Evolutionary conservation across 2,329 filamentous ascomycete genomes (phyloP).

Genomic region (Colletotrichum endophyticum): DNA sequence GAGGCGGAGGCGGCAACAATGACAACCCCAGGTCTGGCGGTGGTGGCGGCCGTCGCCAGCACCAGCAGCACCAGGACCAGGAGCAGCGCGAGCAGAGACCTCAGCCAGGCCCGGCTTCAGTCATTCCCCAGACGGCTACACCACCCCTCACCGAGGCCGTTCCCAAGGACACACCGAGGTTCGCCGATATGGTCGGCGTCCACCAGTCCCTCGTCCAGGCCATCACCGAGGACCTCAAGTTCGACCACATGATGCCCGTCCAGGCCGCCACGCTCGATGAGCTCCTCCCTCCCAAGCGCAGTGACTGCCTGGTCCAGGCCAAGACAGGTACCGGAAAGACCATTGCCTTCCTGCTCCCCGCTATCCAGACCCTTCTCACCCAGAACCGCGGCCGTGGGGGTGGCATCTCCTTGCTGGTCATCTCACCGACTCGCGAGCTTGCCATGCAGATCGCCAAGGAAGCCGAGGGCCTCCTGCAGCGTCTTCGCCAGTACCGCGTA

Average conservation of each 20-base stretch:
- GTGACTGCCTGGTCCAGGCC: slow-evolving; percentile 74
- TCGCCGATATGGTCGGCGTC: slow-evolving; percentile 49
- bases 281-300: slow-evolving; percentile 48
- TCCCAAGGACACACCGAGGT: slow-evolving; percentile 49
- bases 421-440: slow-evolving; percentile 74
- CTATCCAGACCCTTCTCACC: slow-evolving; percentile 76
- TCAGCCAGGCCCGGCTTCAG: not conserved
- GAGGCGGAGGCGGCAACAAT: not conserved
- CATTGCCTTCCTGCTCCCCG: slow-evolving; percentile 81
- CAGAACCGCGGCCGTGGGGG: slow-evolving; percentile 33
- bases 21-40: not conserved
- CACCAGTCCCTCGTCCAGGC: slow-evolving; percentile 52
- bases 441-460: slow-evolving; percentile 75
- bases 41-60: not conserved
- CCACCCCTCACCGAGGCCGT: slow-evolving; percentile 41
- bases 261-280: slow-evolving; percentile 56
- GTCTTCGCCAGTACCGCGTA: slow-evolving; percentile 76
- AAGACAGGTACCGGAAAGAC: slow-evolving; percentile 91
- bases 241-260: slow-evolving; percentile 59
- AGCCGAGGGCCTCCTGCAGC: slow-evolving; percentile 72
- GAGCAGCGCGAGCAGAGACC: not conserved
- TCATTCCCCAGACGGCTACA: slow-evolving; percentile 21
- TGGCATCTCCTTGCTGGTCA: slow-evolving; percentile 65
- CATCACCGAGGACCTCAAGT: slow-evolving; percentile 53
- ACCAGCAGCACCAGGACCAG: not conserved